Evolutionary conservation across 768 basidiomycete species (phyloP), one percentile per base, ranked within the genome.

Genomic region (Tremella yokohamensis): DNA sequence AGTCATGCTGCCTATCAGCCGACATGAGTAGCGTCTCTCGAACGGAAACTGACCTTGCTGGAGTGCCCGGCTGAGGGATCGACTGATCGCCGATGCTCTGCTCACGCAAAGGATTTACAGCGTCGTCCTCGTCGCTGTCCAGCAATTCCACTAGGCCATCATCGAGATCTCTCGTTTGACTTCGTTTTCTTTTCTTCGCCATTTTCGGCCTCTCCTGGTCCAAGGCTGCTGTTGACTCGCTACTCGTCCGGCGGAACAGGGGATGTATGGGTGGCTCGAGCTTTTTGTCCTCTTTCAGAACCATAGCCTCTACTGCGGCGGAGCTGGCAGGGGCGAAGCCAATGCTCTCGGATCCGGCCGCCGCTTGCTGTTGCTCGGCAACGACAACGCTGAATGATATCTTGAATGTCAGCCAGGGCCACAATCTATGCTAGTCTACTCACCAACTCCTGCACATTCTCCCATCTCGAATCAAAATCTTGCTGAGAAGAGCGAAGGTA

Each of bases 401-500:
- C 72, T 74, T 48, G 1, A 2, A 12, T 26, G 50, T 63, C 44
- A 65, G 63, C 51, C 37, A 20, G 11, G 6, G 20, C 22, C 22
- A 7, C 15, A 26, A 24, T 47, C 39, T 20, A 16, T 8, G 19
- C 25, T 7, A 39, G n/a, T 40, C 8, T 11, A 44, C 62, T 50
- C 29, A 72, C 75, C 63, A 94, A 79, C 76, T 92, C 90, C 64
- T 87, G 81, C 0, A 92, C 84, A 73, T 94, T 94, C 76, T 90
- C 87, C 88, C 87, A 87, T 39, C 88, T 79, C 39, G 81, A 82
- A 40, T 87, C 85, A 79, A 82, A 85, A 58, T 91, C 89, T n/a
- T 80, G 52, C 26, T 74, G 80, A 50, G 88, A 83, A 0, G 84
- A 84, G 65, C 81, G 83, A 40, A 92, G 78, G 68, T 90, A 81